Conservation (phyloP, 345 rosid species). For the Bruguiera gymnorhiza region DNA sequence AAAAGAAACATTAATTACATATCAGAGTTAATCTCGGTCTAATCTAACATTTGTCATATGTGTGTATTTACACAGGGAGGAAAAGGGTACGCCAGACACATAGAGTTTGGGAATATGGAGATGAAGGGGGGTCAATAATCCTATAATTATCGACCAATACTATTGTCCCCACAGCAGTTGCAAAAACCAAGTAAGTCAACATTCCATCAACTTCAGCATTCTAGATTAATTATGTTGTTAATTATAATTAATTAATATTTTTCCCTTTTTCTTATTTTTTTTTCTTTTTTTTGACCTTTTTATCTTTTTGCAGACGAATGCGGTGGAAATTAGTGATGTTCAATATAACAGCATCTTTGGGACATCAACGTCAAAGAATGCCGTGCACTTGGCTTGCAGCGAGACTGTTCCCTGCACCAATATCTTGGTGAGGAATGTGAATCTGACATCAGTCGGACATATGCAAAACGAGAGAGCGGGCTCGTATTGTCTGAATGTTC, state of each 20-base stretch:
- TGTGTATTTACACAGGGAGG: conserved; percentile 38
- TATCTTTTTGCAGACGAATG: conserved; percentile 29
- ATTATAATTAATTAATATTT: no score
- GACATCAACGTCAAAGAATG: conserved; percentile 24
- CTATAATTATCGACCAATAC: conserved; percentile 56
- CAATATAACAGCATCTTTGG: conserved; percentile 29
- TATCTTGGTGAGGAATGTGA: conserved; percentile 31
- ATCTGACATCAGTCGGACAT: conserved; percentile 9
- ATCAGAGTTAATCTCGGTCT: neutral
- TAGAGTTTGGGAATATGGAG: conserved; percentile 33
- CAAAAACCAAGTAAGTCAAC: conserved; percentile 32
- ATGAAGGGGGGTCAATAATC: conserved; percentile 19
- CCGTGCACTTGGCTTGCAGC: conserved; percentile 38
- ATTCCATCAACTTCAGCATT: no score
- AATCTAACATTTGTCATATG: neutral
- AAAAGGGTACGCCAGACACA: conserved; percentile 39
- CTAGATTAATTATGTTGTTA: no score
- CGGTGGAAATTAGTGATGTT: conserved; percentile 36
- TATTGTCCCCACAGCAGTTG: conserved; percentile 45
- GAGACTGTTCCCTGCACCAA: conserved; percentile 32
- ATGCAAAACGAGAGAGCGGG: conserved; percentile 2
- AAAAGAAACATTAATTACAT: no score
- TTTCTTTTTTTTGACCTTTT: neutral
- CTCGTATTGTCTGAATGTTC: conserved; percentile 36
- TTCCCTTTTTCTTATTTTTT: neutral